These are phyloP conservation scores for Zymoseptoria brevis DNA, from an alignment of 2,329 filamentous ascomycete genomes.

Conservation along the genomic window DNA sequence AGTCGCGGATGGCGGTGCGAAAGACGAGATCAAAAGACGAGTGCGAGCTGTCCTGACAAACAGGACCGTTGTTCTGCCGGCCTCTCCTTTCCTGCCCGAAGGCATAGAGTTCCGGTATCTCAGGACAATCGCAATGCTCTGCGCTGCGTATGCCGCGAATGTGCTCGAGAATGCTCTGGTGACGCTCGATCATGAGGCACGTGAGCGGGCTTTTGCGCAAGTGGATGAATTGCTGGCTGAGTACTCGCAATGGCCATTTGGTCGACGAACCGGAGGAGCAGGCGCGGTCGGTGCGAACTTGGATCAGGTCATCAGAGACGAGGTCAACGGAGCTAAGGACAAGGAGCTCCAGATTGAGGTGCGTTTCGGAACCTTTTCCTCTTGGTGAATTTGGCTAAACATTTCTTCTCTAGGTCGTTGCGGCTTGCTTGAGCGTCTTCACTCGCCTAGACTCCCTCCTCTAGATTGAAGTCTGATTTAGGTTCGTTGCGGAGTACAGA, in stretches of 20 bases:
- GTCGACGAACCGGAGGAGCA: slow-evolving; percentile 63
- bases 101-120: slow-evolving; percentile 90
- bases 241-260: slow-evolving; percentile 97
- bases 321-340: slow-evolving; percentile 78
- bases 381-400: slow-evolving; percentile 18
- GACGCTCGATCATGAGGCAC: slow-evolving; percentile 84
- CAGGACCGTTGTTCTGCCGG: slow-evolving; percentile 82
- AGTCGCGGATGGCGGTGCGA: slow-evolving; percentile 89
- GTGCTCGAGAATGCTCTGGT: slow-evolving; percentile 96
- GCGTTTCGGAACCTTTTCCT: slow-evolving; percentile 26
- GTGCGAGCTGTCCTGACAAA: slow-evolving; percentile 89
- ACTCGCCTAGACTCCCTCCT: slow-evolving; percentile 93
- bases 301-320: slow-evolving; percentile 77
- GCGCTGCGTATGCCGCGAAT: slow-evolving; percentile 94
- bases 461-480: slow-evolving; percentile 40
- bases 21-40: slow-evolving; percentile 90
- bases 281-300: slow-evolving; percentile 88
- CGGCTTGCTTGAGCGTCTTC: slow-evolving; percentile 94
- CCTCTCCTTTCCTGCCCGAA: slow-evolving; percentile 84
- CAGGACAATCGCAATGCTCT: slow-evolving; percentile 91
- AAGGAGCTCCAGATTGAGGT: slow-evolving; percentile 96
- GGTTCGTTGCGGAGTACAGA: background rate
- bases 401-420: slow-evolving; percentile 55
- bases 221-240: slow-evolving; percentile 93
- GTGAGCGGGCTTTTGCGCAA: slow-evolving; percentile 91